Percentiles rank a stretch among this genome's conserved stretches.
Conservation (phyloP, 495 filamentous ascomycete genomes). For the Aspergillus kassunensis region DNA sequence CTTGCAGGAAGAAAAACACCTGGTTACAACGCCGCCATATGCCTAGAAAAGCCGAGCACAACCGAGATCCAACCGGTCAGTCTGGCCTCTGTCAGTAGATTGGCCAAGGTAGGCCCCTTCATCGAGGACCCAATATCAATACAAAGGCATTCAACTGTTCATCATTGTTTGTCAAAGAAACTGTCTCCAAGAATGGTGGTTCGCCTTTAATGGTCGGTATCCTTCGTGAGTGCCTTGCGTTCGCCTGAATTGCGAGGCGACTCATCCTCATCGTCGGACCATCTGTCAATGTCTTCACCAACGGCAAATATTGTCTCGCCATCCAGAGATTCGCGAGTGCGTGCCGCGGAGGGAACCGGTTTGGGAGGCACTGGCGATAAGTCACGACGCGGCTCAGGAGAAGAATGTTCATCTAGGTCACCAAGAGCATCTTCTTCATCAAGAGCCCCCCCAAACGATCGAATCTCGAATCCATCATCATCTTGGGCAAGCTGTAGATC, state of each 20-base stretch:
- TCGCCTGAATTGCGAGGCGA: slow-evolving; percentile 54
- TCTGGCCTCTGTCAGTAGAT: slow-evolving; percentile 3
- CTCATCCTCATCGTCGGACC: slow-evolving; percentile 64
- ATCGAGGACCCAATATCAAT: slow-evolving; percentile 8
- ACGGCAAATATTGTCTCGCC: slow-evolving; percentile 95
- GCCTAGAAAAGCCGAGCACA: slow-evolving; percentile 14
- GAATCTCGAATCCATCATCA: slow-evolving; percentile 97
- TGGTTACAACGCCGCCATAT: slow-evolving; percentile 20
- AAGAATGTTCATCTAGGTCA: slow-evolving; percentile 34
- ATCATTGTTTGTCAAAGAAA: background rate
- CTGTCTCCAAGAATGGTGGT: background rate
- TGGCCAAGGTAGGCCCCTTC: slow-evolving; percentile 3
- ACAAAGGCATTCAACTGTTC: background rate
- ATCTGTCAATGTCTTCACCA: slow-evolving; percentile 73
- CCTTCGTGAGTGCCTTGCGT: slow-evolving; percentile 58
- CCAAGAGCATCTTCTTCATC: slow-evolving; percentile 60
- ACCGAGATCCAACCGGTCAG: slow-evolving; percentile 8
- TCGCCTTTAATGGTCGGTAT: slow-evolving; percentile 4
- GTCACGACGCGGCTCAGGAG: slow-evolving; percentile 31
- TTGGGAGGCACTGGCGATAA: slow-evolving; percentile 51
- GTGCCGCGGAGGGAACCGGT: slow-evolving; percentile 42
- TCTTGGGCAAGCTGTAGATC: slow-evolving; percentile 78
- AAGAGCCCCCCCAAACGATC: slow-evolving; percentile 78
- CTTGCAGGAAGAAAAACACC: slow-evolving; percentile 9
- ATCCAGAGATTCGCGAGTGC: slow-evolving; percentile 67